These are phyloP conservation scores for Talaromyces nanjingensis DNA, from an alignment of 495 filamentous ascomycete species.

Conservation along the genomic window DNA sequence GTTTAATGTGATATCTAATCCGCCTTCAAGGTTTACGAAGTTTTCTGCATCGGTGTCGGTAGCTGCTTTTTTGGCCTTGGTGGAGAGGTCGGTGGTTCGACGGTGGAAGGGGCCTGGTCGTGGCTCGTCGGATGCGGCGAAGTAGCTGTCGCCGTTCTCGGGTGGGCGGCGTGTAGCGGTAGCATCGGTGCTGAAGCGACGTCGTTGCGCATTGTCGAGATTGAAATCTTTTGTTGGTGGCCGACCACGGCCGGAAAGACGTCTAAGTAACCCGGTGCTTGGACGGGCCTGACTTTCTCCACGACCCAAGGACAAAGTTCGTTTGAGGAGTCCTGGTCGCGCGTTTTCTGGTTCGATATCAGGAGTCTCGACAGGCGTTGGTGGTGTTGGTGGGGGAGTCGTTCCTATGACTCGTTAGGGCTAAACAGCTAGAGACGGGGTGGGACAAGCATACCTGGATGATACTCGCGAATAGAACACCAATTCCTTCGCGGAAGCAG, in stretches of 20 bases:
- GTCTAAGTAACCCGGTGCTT: slow-evolving; percentile 46
- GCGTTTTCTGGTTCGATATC: slow-evolving; percentile 30
- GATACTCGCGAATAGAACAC: slow-evolving; percentile 79
- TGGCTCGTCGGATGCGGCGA: slow-evolving; percentile 19
- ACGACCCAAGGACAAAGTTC: slow-evolving; percentile 58
- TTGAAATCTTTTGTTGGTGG: slow-evolving; percentile 41
- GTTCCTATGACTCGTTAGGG: slow-evolving; percentile 17
- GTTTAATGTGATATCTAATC: slow-evolving; percentile 77
- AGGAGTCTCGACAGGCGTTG: slow-evolving; percentile 24
- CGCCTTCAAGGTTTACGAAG: slow-evolving; percentile 62
- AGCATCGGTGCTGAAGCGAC: slow-evolving; percentile 35
- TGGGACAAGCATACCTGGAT: slow-evolving; percentile 46
- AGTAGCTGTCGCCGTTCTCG: slow-evolving; percentile 33
- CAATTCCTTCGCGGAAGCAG: slow-evolving; percentile 89
- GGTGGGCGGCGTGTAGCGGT: slow-evolving; percentile 19
- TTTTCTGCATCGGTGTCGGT: slow-evolving; percentile 33
- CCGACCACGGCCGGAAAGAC: slow-evolving; percentile 37
- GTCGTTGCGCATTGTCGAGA: slow-evolving; percentile 13
- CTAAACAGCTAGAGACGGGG: not conserved
- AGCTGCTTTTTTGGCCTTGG: slow-evolving; percentile 45
- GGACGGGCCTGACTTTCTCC: slow-evolving; percentile 33
- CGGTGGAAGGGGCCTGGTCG: slow-evolving; percentile 57
- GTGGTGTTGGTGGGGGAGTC: slow-evolving; percentile 64
- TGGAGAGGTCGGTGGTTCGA: slow-evolving; percentile 60
- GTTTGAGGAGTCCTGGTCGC: slow-evolving; percentile 43